Evolutionary conservation across 108 stramenopile species (phyloP).

Genomic region (Cyclotella kingstonii): DNA sequence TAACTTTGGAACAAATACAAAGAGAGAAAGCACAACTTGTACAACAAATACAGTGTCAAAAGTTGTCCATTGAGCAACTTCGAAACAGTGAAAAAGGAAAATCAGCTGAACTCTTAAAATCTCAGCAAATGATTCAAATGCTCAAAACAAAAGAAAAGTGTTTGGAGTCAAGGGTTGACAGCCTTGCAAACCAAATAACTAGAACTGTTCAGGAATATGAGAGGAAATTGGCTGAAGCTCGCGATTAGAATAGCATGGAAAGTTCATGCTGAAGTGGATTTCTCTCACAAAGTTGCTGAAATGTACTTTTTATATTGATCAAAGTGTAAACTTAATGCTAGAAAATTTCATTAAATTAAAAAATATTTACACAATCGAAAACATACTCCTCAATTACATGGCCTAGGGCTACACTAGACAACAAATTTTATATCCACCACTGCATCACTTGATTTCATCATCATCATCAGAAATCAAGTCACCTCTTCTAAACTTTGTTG

Average conservation of each 20-base stretch:
- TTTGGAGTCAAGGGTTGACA: conserved; percentile 38
- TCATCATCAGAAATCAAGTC: too few species aligned
- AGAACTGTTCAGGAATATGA: conserved; percentile 42
- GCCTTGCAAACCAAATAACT: conserved; percentile 34
- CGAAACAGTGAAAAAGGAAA: conserved; percentile 15
- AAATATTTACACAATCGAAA: too few species aligned
- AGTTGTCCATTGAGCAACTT: conserved; percentile 14
- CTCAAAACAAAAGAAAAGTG: conserved; percentile 43
- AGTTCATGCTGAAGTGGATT: too few species aligned
- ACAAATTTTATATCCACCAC: too few species aligned
- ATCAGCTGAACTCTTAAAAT: conserved; percentile 29
- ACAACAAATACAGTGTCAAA: conserved; percentile 2
- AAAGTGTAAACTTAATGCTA: too few species aligned
- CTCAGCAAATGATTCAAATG: conserved; percentile 38
- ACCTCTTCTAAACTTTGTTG: too few species aligned
- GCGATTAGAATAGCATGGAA: conserved; percentile 1
- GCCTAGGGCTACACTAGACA: too few species aligned
- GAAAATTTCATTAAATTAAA: too few species aligned
- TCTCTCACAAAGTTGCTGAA: too few species aligned
- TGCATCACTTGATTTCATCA: too few species aligned
- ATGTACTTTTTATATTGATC: too few species aligned
- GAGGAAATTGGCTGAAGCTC: conserved; percentile 23
- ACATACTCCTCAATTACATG: too few species aligned
- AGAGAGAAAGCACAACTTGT: conserved; percentile 13
- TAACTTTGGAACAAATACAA: conserved; percentile 2